Percentiles rank a stretch among this genome's conserved stretches.
Evolutionary conservation across 139 green algal species (phyloP).

Genomic region (Chlorella sp.): DNA sequence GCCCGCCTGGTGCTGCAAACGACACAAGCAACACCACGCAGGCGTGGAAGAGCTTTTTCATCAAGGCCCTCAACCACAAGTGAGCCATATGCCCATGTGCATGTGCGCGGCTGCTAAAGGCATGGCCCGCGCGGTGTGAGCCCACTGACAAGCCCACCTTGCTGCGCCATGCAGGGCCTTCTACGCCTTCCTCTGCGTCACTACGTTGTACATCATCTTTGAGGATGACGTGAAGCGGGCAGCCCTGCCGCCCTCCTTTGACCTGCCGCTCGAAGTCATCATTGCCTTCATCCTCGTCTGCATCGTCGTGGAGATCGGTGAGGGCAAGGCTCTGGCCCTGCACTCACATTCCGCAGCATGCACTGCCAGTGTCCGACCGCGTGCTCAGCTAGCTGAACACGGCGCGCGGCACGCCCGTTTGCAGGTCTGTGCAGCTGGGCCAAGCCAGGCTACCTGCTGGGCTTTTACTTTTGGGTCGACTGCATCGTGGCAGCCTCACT

Average conservation of each 20-base stretch:
- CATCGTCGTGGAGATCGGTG: constrained; percentile 63
- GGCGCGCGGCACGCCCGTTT: not conserved
- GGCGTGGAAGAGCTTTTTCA: too few species aligned
- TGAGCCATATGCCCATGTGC: too few species aligned
- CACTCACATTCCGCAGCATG: too few species aligned
- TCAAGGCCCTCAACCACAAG: too few species aligned
- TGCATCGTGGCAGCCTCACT: constrained; percentile 65
- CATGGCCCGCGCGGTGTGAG: too few species aligned
- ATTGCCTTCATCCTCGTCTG: constrained; percentile 44
- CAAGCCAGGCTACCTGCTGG: constrained; percentile 66
- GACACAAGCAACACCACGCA: too few species aligned
- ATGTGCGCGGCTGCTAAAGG: too few species aligned
- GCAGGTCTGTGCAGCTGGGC: constrained; percentile 42
- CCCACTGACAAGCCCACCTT: not conserved
- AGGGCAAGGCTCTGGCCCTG: too few species aligned
- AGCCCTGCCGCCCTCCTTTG: constrained; percentile 37
- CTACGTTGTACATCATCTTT: constrained; percentile 75
- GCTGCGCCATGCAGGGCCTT: constrained; percentile 1
- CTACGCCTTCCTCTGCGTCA: constrained; percentile 34
- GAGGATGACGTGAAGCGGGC: constrained; percentile 75
- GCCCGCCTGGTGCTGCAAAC: too few species aligned
- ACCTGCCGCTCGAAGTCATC: constrained; percentile 50
- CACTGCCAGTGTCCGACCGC: too few species aligned
- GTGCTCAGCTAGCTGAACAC: too few species aligned
- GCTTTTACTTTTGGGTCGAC: constrained; percentile 93